Base-by-base conservation (phyloP, 208 protist species). In the Wallacemonas rigidus region DNA sequence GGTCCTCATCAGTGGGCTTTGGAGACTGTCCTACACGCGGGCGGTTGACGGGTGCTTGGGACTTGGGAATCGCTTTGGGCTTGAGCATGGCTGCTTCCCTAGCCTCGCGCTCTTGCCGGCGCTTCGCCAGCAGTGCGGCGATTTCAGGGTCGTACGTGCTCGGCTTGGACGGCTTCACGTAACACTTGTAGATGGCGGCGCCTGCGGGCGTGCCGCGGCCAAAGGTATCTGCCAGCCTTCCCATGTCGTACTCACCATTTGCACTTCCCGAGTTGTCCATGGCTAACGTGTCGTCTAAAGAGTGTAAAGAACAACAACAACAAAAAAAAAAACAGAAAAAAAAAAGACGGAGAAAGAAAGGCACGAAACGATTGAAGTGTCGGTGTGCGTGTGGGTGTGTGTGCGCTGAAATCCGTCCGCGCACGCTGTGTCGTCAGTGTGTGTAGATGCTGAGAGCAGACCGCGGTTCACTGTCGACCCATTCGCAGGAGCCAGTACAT, bases 151-250 rank as follows among this genome's bases (percentile, higher is more conserved):
- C 92, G 2, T 94, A 74, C 2, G 92, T 96, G 78, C 86, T 93
- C 47, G 84, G 80, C 73, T 95, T 96, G 2, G 67, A 77, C 0
- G 89, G 89, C 8, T 77, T 72, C 39, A 76, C 79, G 77, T 97
- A 97, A 76, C 88, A 95, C 67, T 82, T 82, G 77, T 92, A 94
- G 50, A 97, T 92, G n/a, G 92, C 92, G 44, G 92, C 87, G 1
- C 92, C 92, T 2, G 92, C 90, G 2, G 92, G 82, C 6, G 92
- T 94, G 72, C 92, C 92, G n/a, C 92, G 78, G 26, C 92, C 92
- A 70, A 97, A 97, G 2, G 89, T 57, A 74, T 87, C 83, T 15
- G 82, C 84, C 0, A 77, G 71, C 11, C 84, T 48, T 48, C 83
- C 80, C 87, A 92, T 92, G 50, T 36, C 17, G 41, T 48, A 12